Base-by-base conservation (phyloP, 768 basidiomycete genomes). In the Filobasidium floriforme region DNA sequence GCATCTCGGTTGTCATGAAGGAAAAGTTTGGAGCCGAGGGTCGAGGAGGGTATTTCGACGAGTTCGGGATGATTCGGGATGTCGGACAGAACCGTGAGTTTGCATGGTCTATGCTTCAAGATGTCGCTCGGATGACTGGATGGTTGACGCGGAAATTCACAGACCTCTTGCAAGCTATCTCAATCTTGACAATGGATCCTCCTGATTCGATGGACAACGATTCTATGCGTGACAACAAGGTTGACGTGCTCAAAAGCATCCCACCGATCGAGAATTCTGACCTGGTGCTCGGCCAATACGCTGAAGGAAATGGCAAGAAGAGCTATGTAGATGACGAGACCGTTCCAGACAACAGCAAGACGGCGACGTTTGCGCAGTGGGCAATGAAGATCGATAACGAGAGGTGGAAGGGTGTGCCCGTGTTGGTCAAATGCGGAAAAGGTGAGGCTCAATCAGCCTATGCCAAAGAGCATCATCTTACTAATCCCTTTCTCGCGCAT, bases 11-110 rank as follows among this genome's bases (percentile, higher is more conserved):
- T 22, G 66, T 62, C 40, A 61, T 66, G 61, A 66, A 46, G 51
- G 68, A 69, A 60, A 61, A 41, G 7, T 69, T 69, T 60, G 68
- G 68, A 4, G 60, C 60, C n/a, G 68, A 69, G n/a, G 68, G 68
- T n/a, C 41, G 68, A 57, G 68, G 68, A 40, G 68, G 68, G 19
- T 69, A 69, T 51, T 69, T 69, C 54, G 68, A 69, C 37, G 68
- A 69, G 59, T 69, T 69, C 55, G 68, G 68, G 37, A 69, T 69
- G 65, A 64, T 69, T 10, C 28, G 68, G 24, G 68, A 69, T 55
- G 65, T 69, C n/a, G 43, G 59, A 19, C 68, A 67, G 60, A 67
- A 69, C 46, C 65, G 66, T 68, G 43, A 44, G 66, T n/a, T n/a
- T n/a, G n/a, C 60, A 24, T 7, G 28, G 3, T 14, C 59, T 22